These are phyloP conservation scores for Tympanopsis confertula DNA, from an alignment of 2,329 filamentous ascomycete species.

Conservation along the genomic window DNA sequence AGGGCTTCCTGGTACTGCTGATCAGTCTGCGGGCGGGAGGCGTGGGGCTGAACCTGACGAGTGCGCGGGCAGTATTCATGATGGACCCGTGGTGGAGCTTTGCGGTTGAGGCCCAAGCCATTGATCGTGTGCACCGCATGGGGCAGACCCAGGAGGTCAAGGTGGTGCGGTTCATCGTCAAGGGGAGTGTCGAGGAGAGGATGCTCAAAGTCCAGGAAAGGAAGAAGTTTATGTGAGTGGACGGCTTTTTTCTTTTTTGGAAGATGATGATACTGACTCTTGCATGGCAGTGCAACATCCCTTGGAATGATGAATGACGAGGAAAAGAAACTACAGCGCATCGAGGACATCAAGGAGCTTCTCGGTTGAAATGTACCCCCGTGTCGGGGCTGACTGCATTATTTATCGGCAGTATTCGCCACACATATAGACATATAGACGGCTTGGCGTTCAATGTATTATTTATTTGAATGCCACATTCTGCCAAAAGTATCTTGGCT, in stretches of 20 bases:
- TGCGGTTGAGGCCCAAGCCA: conserved; percentile 90
- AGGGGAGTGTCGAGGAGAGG: conserved; percentile 83
- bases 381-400: too few species aligned
- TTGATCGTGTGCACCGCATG: conserved; percentile 95
- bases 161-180: conserved; percentile 80
- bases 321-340: conserved; percentile 77
- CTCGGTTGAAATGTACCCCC: conserved; percentile 56
- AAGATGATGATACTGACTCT: conserved; percentile 9
- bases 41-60: conserved; percentile 84
- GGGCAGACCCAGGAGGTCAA: conserved; percentile 78
- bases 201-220: conserved; percentile 89
- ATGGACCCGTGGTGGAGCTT: conserved; percentile 99
- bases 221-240: conserved; percentile 85
- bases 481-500: too few species aligned
- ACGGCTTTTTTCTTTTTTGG: conserved; percentile 3
- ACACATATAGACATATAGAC: too few species aligned
- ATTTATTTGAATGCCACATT: too few species aligned
- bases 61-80: conserved; percentile 84
- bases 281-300: conserved; percentile 63
- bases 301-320: conserved; percentile 91
- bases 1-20: conserved; percentile 62
- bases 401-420: too few species aligned
- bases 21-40: conserved; percentile 81
- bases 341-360: conserved; percentile 89
- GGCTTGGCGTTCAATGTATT: too few species aligned